These are phyloP conservation scores for Raphanus raphanistrum DNA, from an alignment of 345 rosid species.

Conservation along the genomic window DNA sequence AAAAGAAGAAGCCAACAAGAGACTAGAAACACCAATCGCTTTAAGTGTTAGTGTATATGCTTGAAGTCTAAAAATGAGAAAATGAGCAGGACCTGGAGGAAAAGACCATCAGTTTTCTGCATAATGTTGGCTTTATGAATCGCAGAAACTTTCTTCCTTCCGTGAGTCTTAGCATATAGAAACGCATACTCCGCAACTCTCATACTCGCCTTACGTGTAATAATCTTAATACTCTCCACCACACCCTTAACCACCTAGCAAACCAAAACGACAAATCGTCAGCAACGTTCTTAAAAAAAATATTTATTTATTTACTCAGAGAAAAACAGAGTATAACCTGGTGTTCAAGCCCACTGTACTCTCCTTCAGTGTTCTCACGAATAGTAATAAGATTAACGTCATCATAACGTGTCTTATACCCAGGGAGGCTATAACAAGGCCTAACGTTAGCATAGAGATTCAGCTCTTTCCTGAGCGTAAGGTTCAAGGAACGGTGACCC, in stretches of 20 bases:
- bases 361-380: conserved; percentile 98
- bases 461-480: conserved; percentile 89
- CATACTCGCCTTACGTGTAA: conserved; percentile 91
- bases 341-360: conserved; percentile 98
- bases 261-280: conserved; percentile 9
- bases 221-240: conserved; percentile 93
- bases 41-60: background rate
- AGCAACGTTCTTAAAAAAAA: background rate
- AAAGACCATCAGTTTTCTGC: conserved; percentile 98
- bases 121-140: conserved; percentile 95
- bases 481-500: conserved; percentile 95
- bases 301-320: no score
- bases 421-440: conserved; percentile 95
- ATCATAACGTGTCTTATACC: conserved; percentile 90
- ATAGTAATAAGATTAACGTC: conserved; percentile 87
- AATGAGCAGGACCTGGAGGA: conserved; percentile 64
- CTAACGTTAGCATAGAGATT: conserved; percentile 92
- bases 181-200: conserved; percentile 97
- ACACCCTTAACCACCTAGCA: conserved; percentile 93
- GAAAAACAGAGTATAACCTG: no score
- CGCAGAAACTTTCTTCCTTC: conserved; percentile 89
- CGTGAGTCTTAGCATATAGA: conserved; percentile 87
- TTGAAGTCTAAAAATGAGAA: background rate
- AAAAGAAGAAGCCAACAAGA: conserved; percentile 4
- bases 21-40: background rate